Evolutionary conservation across 2,329 filamentous ascomycete species (phyloP).

Genomic region (Microcyclospora pomicola): DNA sequence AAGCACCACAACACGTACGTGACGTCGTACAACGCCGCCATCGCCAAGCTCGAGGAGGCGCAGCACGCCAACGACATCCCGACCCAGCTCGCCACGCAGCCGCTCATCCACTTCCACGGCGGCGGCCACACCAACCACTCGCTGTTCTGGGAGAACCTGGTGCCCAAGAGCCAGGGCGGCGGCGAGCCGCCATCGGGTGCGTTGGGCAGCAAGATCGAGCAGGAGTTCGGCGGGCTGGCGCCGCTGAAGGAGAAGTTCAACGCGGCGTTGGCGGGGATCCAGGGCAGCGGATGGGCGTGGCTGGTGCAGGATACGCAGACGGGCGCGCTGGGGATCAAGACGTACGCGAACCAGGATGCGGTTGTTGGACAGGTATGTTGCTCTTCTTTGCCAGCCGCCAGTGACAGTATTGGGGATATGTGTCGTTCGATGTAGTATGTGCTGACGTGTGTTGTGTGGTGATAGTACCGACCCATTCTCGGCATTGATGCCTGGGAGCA

Average conservation of each 20-base stretch:
- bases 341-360: conserved; percentile 78
- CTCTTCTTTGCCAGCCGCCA: no score
- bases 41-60: conserved; percentile 54
- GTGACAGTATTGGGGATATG: no score
- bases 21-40: conserved; percentile 69
- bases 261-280: conserved; percentile 48
- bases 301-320: conserved; percentile 54
- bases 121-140: conserved; percentile 53
- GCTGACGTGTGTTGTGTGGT: no score
- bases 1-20: conserved; percentile 94
- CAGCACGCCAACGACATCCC: conserved; percentile 39
- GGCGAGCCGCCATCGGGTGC: conserved; percentile 48
- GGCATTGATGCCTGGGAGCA: conserved; percentile 96
- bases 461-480: conserved; percentile 56
- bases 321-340: conserved; percentile 56
- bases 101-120: conserved; percentile 52
- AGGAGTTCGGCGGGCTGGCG: conserved; percentile 44
- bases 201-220: conserved; percentile 44
- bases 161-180: conserved; percentile 52
- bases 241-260: conserved; percentile 51
- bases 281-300: conserved; percentile 65
- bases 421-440: no score
- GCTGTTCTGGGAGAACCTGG: conserved; percentile 58
- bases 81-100: conserved; percentile 41
- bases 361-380: conserved; percentile 51